Evolutionary conservation across 306 rosid species (phyloP).

Genomic region (Vachellia collinsii): DNA sequence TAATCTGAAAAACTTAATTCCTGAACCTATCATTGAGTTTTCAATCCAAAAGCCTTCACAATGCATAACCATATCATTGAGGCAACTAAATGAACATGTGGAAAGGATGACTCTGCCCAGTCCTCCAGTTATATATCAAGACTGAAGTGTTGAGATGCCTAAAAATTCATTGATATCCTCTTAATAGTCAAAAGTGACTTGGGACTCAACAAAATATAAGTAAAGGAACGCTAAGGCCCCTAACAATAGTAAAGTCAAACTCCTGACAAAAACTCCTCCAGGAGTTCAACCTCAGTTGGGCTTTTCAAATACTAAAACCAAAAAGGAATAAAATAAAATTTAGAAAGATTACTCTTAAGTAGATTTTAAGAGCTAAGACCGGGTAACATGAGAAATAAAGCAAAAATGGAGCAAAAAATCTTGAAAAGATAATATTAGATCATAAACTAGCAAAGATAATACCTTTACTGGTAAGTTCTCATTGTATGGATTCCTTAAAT

Average conservation of each 20-base stretch:
- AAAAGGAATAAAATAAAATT: background rate
- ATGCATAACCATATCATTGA: slow-evolving; percentile 13
- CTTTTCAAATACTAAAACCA: background rate
- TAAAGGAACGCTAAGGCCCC: background rate
- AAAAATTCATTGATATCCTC: slow-evolving; percentile 17
- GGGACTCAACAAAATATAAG: background rate
- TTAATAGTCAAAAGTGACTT: background rate
- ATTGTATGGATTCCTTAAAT: slow-evolving; percentile 94
- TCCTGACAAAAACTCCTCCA: background rate
- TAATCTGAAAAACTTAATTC: slow-evolving; percentile 4
- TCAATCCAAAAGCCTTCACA: slow-evolving; percentile 20
- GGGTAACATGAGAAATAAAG: background rate
- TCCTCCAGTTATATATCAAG: background rate
- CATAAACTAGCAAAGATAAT: slow-evolving; percentile 38
- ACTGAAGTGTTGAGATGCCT: slow-evolving; percentile 18
- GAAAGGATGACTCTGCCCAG: background rate
- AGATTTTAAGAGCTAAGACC: background rate
- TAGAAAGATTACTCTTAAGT: background rate
- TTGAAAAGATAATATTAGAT: slow-evolving; percentile 28
- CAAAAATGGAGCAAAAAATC: slow-evolving; percentile 19
- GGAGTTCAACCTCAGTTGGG: background rate
- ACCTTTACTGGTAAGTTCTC: slow-evolving; percentile 99
- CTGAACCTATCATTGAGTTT: slow-evolving; percentile 8
- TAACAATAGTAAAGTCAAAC: background rate
- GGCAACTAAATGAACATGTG: background rate